Evolutionary conservation across 2,329 filamentous ascomycete genomes (phyloP), one percentile per base, ranked within the genome.

Genomic region (Ophioceras dolichostomum): DNA sequence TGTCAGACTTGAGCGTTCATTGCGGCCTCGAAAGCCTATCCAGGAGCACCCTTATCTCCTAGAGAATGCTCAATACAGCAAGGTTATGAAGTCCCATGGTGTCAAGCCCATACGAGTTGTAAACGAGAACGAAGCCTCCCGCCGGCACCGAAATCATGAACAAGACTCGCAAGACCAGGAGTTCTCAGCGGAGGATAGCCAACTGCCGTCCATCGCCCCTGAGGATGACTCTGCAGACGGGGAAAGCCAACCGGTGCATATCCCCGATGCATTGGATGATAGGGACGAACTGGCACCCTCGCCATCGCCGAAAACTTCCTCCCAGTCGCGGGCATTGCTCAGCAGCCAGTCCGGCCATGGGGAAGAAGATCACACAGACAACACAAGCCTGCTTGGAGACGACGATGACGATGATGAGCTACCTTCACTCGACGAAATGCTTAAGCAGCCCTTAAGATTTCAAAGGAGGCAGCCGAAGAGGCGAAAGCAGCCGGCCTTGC

Each of bases 11-110:
- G 60, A 64, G 42, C 63, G 71, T 24, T 72, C 67, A 4, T 54
- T 77, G n/a, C 63, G 73, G 6, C 70, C 70, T 1, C 64, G 73
- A 16, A 77, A 76, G 42, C 71, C 71, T 1, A 76, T 76, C 6
- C 73, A 77, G 47, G 61, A 76, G 46, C 70, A 75, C 32, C 73
- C 73, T 4, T 77, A 76, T 43, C 53, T 68, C 5, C 55, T 76
- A 4, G 73, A 77, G 43, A 68, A 64, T 47, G 70, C 63, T 0
- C 63, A 67, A 20, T 76, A 75, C 49, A 67, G 64, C 38, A 68
- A 55, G 3, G 53, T 62, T 16, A 64, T 75, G 45, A 70, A 67
- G 46, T 63, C 64, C 4, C 70, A 71, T 39, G 73, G 73, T 18
- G 52, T 76, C 20, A 65, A 63, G 37, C 73, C 73, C 1, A 48